Evolutionary conservation across 2,329 filamentous ascomycete genomes (phyloP).

Genomic region (Hymenoscyphus linearis): DNA sequence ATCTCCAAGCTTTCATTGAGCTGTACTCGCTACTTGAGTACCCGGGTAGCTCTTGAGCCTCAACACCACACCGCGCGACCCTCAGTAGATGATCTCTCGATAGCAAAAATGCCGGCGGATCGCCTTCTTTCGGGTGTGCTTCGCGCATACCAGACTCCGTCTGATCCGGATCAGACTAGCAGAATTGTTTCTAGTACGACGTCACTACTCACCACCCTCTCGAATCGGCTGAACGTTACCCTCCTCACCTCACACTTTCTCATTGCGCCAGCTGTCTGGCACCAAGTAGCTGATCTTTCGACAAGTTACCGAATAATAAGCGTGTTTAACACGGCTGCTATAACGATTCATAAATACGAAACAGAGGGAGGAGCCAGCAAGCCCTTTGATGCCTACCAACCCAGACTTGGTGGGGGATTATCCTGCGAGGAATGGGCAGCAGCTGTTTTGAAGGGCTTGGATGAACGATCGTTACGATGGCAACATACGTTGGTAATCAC

Average conservation of each 20-base stretch:
- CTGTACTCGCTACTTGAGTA: no score
- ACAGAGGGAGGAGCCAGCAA: conserved; percentile 18
- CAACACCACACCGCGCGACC: conserved; percentile 6
- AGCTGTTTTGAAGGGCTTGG: conserved; percentile 36
- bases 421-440: conserved; percentile 35
- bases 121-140: conserved; percentile 32
- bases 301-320: conserved; percentile 48
- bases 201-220: conserved; percentile 50
- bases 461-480: conserved; percentile 60
- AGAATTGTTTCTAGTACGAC: conserved; percentile 45
- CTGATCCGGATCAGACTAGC: conserved; percentile 23
- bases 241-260: conserved; percentile 53
- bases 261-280: conserved; percentile 54
- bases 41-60: background rate
- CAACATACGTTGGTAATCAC: conserved; percentile 60
- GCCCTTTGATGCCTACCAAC: conserved; percentile 33
- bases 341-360: conserved; percentile 32
- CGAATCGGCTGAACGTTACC: conserved; percentile 54
- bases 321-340: conserved; percentile 50
- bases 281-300: conserved; percentile 43
- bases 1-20: background rate
- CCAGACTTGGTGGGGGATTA: conserved; percentile 46
- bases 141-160: conserved; percentile 28
- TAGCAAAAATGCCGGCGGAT: conserved; percentile 28
- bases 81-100: conserved; percentile 7